Evolutionary conservation across 345 rosid species (phyloP).

Genomic region (Combretum micranthum): DNA sequence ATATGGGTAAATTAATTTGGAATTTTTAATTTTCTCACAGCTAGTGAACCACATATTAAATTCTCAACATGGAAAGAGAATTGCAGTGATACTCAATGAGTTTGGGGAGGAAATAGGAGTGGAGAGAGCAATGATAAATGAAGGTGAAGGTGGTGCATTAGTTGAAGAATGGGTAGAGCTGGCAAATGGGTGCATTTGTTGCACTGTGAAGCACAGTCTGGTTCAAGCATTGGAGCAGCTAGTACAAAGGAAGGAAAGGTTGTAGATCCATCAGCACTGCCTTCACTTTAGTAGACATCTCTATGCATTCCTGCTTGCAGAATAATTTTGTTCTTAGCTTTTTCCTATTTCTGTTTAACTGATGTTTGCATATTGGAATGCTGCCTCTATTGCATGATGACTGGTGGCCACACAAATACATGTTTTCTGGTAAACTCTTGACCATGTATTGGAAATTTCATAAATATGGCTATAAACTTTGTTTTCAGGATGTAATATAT

Average conservation of each 20-base stretch:
- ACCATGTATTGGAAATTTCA: too few relatives aligned
- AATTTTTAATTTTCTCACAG: conserved; percentile 21
- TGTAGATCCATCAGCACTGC: not conserved
- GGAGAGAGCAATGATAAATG: conserved; percentile 96
- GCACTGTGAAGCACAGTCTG: conserved; percentile 86
- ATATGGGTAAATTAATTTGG: not conserved
- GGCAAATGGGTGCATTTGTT: conserved; percentile 88
- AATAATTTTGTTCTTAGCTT: too few relatives aligned
- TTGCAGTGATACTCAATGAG: conserved; percentile 91
- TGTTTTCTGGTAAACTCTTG: too few relatives aligned
- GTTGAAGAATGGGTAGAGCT: conserved; percentile 98
- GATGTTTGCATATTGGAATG: too few relatives aligned
- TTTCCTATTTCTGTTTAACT: too few relatives aligned
- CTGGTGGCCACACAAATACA: too few relatives aligned
- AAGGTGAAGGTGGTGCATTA: conserved; percentile 73
- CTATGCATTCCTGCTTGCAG: too few relatives aligned
- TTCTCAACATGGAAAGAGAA: conserved; percentile 80
- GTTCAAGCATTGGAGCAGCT: conserved; percentile 95
- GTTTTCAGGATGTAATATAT: too few relatives aligned
- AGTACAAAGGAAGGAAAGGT: conserved; percentile 80
- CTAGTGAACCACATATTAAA: conserved; percentile 74
- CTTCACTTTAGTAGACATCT: conserved; percentile 1
- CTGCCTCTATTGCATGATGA: too few relatives aligned
- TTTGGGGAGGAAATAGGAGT: conserved; percentile 97
- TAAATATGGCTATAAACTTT: too few relatives aligned